Conservation (phyloP, 768 basidiomycete species). For the Fibroporia radiculosa region DNA sequence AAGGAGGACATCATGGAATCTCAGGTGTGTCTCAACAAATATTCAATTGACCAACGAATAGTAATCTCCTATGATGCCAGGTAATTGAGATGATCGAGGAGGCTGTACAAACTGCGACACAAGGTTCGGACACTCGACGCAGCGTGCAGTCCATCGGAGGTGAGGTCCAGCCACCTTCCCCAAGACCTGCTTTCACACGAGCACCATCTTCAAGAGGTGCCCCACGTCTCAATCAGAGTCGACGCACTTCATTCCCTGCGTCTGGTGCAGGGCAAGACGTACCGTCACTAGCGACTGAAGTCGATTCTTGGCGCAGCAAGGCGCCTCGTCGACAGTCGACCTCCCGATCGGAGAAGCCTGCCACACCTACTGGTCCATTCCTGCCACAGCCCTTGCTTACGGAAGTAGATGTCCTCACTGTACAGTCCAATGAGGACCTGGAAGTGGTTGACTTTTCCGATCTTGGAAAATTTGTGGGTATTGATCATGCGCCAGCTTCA, state of each 20-base stretch:
- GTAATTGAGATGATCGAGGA: conserved; percentile 40
- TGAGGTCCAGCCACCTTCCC: conserved; percentile 2
- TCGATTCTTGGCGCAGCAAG: conserved; percentile 64
- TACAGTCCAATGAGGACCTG: conserved; percentile 48
- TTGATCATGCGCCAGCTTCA: conserved; percentile 21
- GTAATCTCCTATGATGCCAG: conserved; percentile 27
- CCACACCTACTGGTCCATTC: conserved; percentile 22
- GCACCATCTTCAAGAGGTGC: conserved; percentile 28
- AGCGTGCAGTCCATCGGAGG: too few relatives aligned
- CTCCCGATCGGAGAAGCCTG: conserved; percentile 18
- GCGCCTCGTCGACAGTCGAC: conserved; percentile 27
- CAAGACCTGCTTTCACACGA: conserved; percentile 14
- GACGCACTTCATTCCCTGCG: conserved; percentile 12
- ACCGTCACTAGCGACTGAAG: conserved; percentile 31
- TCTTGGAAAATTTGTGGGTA: conserved; percentile 59
- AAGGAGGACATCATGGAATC: conserved; percentile 6
- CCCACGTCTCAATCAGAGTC: conserved; percentile 21
- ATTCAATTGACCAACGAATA: too few relatives aligned
- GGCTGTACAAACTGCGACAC: conserved; percentile 24
- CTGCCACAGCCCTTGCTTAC: conserved; percentile 24
- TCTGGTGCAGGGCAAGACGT: conserved; percentile 6
- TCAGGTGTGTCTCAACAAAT: conserved; percentile 12
- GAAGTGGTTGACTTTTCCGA: conserved; percentile 81
- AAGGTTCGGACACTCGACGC: too few relatives aligned
- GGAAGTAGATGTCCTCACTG: conserved; percentile 30